phyloP scores from a whole-genome alignment of 2,329 filamentous ascomycete genomes.

The Ophiocordyceps sinensis region DNA sequence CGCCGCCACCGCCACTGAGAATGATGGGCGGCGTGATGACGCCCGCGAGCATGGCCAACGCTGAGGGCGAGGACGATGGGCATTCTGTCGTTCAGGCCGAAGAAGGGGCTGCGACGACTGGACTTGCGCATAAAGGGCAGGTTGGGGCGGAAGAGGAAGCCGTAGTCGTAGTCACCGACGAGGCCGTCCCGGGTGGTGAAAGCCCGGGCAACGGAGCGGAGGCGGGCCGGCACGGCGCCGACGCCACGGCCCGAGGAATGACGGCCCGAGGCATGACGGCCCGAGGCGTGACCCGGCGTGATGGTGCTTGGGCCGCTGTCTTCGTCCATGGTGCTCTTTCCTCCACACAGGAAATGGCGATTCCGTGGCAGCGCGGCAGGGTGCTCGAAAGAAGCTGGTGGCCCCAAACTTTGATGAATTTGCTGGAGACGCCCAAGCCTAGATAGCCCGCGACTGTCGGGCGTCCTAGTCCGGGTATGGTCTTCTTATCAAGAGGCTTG shows the following conservation, averaged over 20 bases:
- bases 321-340: slow-evolving; percentile 32
- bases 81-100: slow-evolving; percentile 68
- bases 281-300: slow-evolving; percentile 21
- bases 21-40: slow-evolving; percentile 71
- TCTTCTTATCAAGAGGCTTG: too few relatives aligned
- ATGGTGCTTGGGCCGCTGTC: slow-evolving; percentile 38
- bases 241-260: slow-evolving; percentile 17
- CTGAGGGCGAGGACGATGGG: slow-evolving; percentile 57
- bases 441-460: too few relatives aligned
- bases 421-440: too few relatives aligned
- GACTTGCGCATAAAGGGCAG: slow-evolving; percentile 62
- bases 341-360: too few relatives aligned
- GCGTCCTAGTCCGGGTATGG: too few relatives aligned
- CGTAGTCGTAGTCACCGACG: slow-evolving; percentile 81
- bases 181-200: slow-evolving; percentile 55
- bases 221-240: slow-evolving; percentile 5
- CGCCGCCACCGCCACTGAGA: slow-evolving; percentile 44
- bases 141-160: slow-evolving; percentile 67
- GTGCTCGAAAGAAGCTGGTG: too few relatives aligned
- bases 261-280: slow-evolving; percentile 15
- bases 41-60: slow-evolving; percentile 60
- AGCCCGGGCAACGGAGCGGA: slow-evolving; percentile 17
- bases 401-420: too few relatives aligned
- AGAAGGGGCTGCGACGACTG: slow-evolving; percentile 50
- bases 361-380: too few relatives aligned